Evolutionary conservation across 2,329 filamentous ascomycete genomes (phyloP).

Genomic region (Lecanicillium sp.): DNA sequence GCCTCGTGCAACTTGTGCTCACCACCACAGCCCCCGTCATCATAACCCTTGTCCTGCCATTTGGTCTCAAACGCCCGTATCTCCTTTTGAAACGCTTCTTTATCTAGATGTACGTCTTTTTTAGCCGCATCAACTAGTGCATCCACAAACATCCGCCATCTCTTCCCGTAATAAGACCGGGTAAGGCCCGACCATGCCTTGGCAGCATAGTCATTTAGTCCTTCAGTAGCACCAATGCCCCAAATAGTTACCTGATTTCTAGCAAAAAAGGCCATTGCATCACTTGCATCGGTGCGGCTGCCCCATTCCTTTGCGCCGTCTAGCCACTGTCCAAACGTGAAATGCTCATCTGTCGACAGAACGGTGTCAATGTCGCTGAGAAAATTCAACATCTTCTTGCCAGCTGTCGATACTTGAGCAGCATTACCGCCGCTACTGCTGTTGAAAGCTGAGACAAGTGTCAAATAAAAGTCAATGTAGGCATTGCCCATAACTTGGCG

Average conservation of each 20-base stretch:
- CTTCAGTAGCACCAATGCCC: conserved; percentile 31
- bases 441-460: conserved; percentile 25
- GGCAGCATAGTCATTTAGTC: conserved; percentile 41
- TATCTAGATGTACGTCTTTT: not conserved
- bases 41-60: too few species aligned
- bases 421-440: conserved; percentile 2
- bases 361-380: conserved; percentile 6
- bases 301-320: conserved; percentile 3
- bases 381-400: conserved; percentile 2
- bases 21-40: too few species aligned
- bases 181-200: conserved; percentile 41
- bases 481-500: conserved; percentile 36
- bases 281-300: conserved; percentile 13
- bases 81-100: not conserved
- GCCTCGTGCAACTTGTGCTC: too few species aligned
- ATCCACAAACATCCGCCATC: conserved; percentile 37
- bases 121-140: conserved; percentile 20
- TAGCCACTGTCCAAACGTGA: conserved; percentile 4
- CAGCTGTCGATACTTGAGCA: conserved; percentile 1
- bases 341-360: conserved; percentile 4
- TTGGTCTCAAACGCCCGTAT: conserved; percentile 1
- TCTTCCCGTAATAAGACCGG: conserved; percentile 33
- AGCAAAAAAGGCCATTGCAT: conserved; percentile 33
- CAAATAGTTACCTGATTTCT: conserved; percentile 39
- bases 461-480: conserved; percentile 27